These are phyloP conservation scores for Niebla homalea DNA, from an alignment of 495 filamentous ascomycete genomes.

Conservation along the genomic window DNA sequence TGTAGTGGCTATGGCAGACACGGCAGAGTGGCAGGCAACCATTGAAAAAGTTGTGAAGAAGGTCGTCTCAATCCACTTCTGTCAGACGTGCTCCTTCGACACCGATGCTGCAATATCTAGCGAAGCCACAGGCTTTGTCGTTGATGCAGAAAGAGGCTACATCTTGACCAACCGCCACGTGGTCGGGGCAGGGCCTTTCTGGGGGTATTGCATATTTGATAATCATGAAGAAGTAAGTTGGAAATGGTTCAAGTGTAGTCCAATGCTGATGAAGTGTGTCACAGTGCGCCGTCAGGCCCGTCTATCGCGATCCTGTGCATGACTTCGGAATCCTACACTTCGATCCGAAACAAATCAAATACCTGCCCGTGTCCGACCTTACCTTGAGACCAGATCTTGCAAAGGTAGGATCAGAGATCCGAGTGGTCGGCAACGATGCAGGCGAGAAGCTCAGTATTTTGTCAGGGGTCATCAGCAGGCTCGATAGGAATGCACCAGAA, in stretches of 20 bases:
- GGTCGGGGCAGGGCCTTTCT: constrained; percentile 92
- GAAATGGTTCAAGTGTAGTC: not conserved
- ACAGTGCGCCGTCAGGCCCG: constrained; percentile 88
- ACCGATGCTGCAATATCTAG: constrained; percentile 85
- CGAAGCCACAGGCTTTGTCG: constrained; percentile 95
- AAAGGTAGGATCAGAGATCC: constrained; percentile 81
- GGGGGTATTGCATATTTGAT: constrained; percentile 95
- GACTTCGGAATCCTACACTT: constrained; percentile 97
- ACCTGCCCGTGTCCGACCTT: constrained; percentile 77
- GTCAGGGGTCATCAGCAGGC: constrained; percentile 88
- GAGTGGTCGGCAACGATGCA: constrained; percentile 97
- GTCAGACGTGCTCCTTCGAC: constrained; percentile 96
- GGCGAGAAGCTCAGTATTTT: constrained; percentile 97
- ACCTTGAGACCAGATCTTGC: constrained; percentile 76
- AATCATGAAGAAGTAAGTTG: constrained; percentile 74
- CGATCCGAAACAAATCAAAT: constrained; percentile 88
- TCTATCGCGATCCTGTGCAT: constrained; percentile 96
- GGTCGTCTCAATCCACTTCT: constrained; percentile 96
- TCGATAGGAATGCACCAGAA: constrained; percentile 93
- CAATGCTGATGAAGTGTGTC: constrained; percentile 11
- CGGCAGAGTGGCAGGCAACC: constrained; percentile 91
- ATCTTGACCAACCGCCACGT: constrained; percentile 89
- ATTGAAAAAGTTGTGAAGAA: constrained; percentile 86
- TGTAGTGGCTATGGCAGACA: constrained; percentile 56
- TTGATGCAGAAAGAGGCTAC: constrained; percentile 87